Percentiles rank a stretch among this genome's conserved stretches.
phyloP scores from a whole-genome alignment of 164 flowering plant species.

The Vitis amurensis region DNA sequence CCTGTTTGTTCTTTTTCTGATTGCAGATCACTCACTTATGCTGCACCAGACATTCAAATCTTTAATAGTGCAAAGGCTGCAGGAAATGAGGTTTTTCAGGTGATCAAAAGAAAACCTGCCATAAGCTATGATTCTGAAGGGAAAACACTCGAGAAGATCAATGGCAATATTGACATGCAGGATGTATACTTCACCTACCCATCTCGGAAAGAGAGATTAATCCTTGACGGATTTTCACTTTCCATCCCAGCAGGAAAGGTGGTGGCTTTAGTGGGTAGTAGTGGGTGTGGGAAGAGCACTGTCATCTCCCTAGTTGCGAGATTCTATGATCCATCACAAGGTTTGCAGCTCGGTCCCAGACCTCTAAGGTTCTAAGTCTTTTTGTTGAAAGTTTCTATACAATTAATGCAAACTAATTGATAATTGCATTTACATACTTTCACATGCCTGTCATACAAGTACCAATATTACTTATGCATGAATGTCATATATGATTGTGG shows the following conservation, averaged over 20 bases:
- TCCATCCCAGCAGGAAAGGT: conserved; percentile 69
- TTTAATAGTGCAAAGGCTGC: conserved; percentile 74
- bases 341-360: conserved; percentile 19
- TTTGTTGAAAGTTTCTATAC: no score
- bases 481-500: background rate
- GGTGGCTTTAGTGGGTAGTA: conserved; percentile 72
- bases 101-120: conserved; percentile 48
- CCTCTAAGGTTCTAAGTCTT: background rate
- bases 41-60: conserved; percentile 68
- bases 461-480: background rate
- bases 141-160: conserved; percentile 27
- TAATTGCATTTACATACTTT: no score
- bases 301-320: conserved; percentile 57
- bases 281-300: conserved; percentile 80
- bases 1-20: background rate
- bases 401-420: no score
- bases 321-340: conserved; percentile 63
- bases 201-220: conserved; percentile 40
- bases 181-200: conserved; percentile 62
- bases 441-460: no score
- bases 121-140: conserved; percentile 37
- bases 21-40: conserved; percentile 67
- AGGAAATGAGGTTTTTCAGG: conserved; percentile 55
- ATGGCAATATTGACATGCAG: conserved; percentile 48
- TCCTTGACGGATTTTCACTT: conserved; percentile 62